Evolutionary conservation across 768 basidiomycete genomes (phyloP), one percentile per base, ranked within the genome.

Genomic region (Russula dissimulans): DNA sequence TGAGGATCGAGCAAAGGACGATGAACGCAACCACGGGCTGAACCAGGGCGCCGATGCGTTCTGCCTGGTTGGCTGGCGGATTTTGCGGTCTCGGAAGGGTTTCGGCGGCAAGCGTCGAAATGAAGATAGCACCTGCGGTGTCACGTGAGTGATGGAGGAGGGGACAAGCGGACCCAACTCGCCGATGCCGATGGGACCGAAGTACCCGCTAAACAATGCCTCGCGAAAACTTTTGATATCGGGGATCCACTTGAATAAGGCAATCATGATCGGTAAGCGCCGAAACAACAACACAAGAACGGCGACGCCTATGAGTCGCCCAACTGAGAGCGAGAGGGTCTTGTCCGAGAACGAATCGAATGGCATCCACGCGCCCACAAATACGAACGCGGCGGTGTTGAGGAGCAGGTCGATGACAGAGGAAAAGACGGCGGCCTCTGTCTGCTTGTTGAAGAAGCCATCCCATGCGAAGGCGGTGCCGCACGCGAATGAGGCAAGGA

Each of bases 401-500:
- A 97, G 95, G 59, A 98, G 78, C 65, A 97, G 76, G 72, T 98
- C 92, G 68, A 98, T 92, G 67, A 98, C 95, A 73, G 91, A 92
- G 65, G 87, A 90, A 78, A 99, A 99, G 62, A 93, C 86, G 32
- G 91, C 83, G 71, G 97, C 95, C 69, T 97, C 95, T 0, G 94
- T 97, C 68, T 94, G 91, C 59, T 84, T 82, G 72, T 92, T 91
- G 77, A 90, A 90, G 75, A 93, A 95, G 39, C 86, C 92, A 69
- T 95, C 94, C 93, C 93, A 97, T 0, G 93, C 95, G 70, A 97
- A 99, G 2, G 93, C 91, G 5, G 91, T 87, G 17, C 97, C 97
- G 69, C 95, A 97, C 5, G 86, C 84, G 71, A 98, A 99, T 1
- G 95, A 89, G 15, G 95, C 91, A 8, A 99, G 79, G 18, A 99